Base-by-base conservation (phyloP, 2,329 filamentous ascomycete species). In the Fusarium domesticum region DNA sequence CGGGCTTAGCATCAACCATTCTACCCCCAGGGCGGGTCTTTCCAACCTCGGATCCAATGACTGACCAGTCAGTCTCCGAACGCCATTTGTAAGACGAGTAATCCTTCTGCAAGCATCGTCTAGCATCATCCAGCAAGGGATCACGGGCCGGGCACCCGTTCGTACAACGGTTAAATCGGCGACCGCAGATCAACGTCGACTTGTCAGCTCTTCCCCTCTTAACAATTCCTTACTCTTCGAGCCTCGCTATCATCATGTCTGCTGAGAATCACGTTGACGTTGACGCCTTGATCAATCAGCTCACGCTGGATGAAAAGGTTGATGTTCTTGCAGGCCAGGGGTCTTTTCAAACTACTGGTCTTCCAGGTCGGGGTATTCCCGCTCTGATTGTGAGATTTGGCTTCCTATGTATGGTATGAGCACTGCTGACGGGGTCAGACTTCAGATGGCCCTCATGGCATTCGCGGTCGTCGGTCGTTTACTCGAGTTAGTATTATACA, bases 381-480 rank as follows among this genome's bases (percentile, higher is more conserved):
- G 39, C 18, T 11, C 48, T 57, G 2, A 53, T 57, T 31, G 54
- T 57, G 28, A 30, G 50, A 33, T 17, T 16, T 18, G 2, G 0
- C 10, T 4, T 2, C 4, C 12, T 3, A n/a, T 1, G 4, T 8
- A 18, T 1, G 6, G 12, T n/a, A 6, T 0, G 3, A 1, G 8
- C 10, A 18, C 4, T 18, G 12, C 44, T 56, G 30, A 53, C 34
- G 20, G 2, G 4, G n/a, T 8, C 1, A 48, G 52, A 58, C 48
- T 35, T 54, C 52, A n/a, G 56, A 58, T 35, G 56, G 56, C 0
- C 56, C 56, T 7, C 56, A 58, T 35, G 56, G 56, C 12, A 57
- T 57, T 6, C 48, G 56, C 23, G 56, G 56, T 1, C 45, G 44
- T 4, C 44, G 51, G 6, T 58, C 53, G 1, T 58, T 58, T 5